Evolutionary conservation across 1,284 basidiomycete species (phyloP), one percentile per base, ranked within the genome.

Genomic region (Apiotrichum sp.): DNA sequence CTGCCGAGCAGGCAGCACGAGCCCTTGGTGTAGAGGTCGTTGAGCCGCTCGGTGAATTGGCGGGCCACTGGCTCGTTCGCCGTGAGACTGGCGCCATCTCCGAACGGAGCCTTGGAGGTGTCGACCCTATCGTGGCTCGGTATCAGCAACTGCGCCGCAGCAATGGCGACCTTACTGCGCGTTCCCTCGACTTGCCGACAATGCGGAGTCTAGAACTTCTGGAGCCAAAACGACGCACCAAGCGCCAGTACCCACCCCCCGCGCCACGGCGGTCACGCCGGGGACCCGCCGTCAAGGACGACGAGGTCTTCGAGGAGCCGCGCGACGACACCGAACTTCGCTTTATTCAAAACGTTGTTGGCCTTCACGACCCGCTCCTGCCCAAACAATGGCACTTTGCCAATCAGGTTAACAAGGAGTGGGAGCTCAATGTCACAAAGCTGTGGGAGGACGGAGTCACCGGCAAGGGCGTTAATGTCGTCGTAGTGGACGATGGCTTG

Each of bases 401-500:
- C 55, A 78, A 79, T 63, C 68, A 67, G 39, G 60, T 71, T n/a
- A 62, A 73, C 61, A 66, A 63, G 34, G 73, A 76, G n/a, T 73
- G 78, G 58, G 80, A 80, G 65, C 68, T 82, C 50, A 81, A 82
- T 62, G 75, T 81, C 14, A 78, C 79, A 5, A 72, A 71, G 0
- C 65, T 80, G 1, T 82, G 81, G 81, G 85, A 88, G 42, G 81
- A 86, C 77, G 90, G 89, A 1, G 82, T 93, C 61, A 89, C 86
- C 0, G 96, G 96, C 1, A 82, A 86, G 64, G 92, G 90, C 16
- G 80, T 98, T 46, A 87, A 88, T 50, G 85, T 93, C 6, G 89
- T 90, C 6, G 81, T 99, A 50, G 88, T 99, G 32, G 96, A 99
- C 72, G 96, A 99, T 72, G 96, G 96, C 0, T 77, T 99, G 63